Conservation (phyloP, 2,329 filamentous ascomycete genomes). For the Trichoderma semiorbis region DNA sequence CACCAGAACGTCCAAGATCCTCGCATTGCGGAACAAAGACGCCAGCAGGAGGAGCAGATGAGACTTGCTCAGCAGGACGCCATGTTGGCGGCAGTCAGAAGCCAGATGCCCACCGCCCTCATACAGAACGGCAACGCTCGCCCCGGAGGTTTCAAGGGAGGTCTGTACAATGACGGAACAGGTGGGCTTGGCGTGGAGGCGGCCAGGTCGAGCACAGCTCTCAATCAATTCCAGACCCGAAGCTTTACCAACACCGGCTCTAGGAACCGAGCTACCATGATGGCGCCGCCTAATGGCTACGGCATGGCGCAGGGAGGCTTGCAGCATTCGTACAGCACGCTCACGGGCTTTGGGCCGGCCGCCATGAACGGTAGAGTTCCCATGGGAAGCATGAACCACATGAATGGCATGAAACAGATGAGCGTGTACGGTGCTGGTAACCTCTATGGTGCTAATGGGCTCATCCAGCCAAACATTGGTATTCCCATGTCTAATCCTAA, state of each 20-base stretch:
- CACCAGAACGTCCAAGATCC: constrained; percentile 40
- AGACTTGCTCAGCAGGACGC: constrained; percentile 42
- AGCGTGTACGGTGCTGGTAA: constrained; percentile 24
- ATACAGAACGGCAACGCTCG: constrained; percentile 30
- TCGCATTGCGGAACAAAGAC: constrained; percentile 40
- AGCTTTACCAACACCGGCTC: constrained; percentile 24
- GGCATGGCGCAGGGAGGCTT: constrained; percentile 25
- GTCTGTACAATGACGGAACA: constrained; percentile 53
- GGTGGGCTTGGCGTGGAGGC: constrained; percentile 35
- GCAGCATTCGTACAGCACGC: constrained; percentile 25
- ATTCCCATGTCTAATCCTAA: constrained; percentile 26
- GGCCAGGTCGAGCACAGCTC: constrained; percentile 27
- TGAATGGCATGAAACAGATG: constrained; percentile 19
- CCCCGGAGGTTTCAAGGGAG: constrained; percentile 48
- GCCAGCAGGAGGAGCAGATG: constrained; percentile 40
- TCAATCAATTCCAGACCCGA: constrained; percentile 22
- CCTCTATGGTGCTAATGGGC: constrained; percentile 25
- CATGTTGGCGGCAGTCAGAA: constrained; percentile 47
- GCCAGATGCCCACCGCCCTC: constrained; percentile 47
- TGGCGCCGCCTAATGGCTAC: constrained; percentile 23
- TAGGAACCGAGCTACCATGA: constrained; percentile 29
- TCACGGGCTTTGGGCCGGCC: constrained; percentile 22
- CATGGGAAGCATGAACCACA: constrained; percentile 2
- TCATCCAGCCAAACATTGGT: constrained; percentile 27
- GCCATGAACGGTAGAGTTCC: constrained; percentile 17